Base-by-base conservation (phyloP, 139 green algal species). In the Chlorella sp. region DNA sequence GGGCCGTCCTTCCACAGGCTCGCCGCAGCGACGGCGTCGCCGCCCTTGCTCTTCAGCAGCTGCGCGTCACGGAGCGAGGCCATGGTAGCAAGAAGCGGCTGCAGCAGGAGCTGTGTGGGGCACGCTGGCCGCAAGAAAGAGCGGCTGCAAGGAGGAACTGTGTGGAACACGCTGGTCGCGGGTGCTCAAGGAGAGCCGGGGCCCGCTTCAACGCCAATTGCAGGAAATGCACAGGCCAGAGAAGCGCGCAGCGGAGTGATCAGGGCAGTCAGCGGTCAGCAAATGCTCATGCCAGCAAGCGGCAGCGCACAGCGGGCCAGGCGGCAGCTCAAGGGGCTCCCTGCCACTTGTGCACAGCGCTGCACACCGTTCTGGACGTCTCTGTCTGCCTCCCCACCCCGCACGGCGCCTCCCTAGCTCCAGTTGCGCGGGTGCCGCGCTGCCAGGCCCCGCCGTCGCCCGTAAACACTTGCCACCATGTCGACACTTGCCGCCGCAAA, bases 1-100 rank as follows among this genome's bases (percentile, higher is more conserved):
- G 87, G 76, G 4, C 24, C 32, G 9, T 84, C 62, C 46, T 48
- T 36, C 86, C 86, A 90, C 24, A 90, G 75, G 9, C 48, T 3
- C 0, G 38, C 44, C 8, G 81, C 81, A 19, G 70, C 36, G 54
- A 85, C 46, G 34, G 69, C 8, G 30, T 60, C 78, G 43, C 30
- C 43, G 32, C 44, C 41, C 43, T 86, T 85, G 46, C 32, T 32
- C 32, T 65, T 80, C 32, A 17, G 26, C 51, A 81, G 34, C 58
- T 46, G 58, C 14, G 73, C 41, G 30, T 82, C 44, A 4, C 11
- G 11, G n/a, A 85, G 54, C 3, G 73, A 38, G 40, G 13, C 30
- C 28, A 32, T 65, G 11, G 51, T 73, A 60, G 9, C 9, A 17
- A 48, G 34, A 38, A n/a, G 38, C 38, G 69, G 69, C 51, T 75